Base-by-base conservation (phyloP, 192 early-diverging fungal species). In the Backusella luteola region DNA sequence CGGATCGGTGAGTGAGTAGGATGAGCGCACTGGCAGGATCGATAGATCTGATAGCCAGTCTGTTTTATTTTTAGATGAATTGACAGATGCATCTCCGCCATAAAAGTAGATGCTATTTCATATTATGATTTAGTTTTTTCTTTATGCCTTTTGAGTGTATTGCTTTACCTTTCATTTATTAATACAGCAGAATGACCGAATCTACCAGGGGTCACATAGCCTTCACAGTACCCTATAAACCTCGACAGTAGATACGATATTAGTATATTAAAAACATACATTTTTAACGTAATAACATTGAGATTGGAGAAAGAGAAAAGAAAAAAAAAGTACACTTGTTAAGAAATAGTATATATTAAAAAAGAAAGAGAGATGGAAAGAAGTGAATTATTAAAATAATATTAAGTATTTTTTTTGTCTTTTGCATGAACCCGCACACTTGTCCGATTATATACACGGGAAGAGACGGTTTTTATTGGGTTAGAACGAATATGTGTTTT, bases 21-120 rank as follows among this genome's bases (percentile, higher is more conserved):
- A 49, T 19, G 44, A 26, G 35, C 41, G 39, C 0, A 80, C 35
- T 4, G 75, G 75, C 11, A 80, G 66, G 21, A 80, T 76, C 7
- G 79, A 75, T 26, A 80, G 35, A 73, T 80, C 79, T 2, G 79
- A 80, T 56, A 80, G 35, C 79, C 79, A 80, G 7, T 71, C 59
- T 38, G 79, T 63, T n/a, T 49, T 76, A n/a, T 71, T 41, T 21
- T 46, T 34, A 19, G 71, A 49, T 41, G 79, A 75, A 23, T 38
- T 71, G 32, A 80, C 38, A 1, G 79, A 71, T 42, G 74, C 73
- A 44, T 80, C 79, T 9, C 79, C 79, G 8, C 79, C 79, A 68
- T 80, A 80, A 69, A 80, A 80, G 17, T 80, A 80, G 14, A 80
- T 67, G 56, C 79, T 80, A 36, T 9, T 36, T 26, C 9, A 23